Evolutionary conservation across 306 rosid genomes (phyloP), one percentile per base, ranked within the genome.

Genomic region (Erythrophleum fordii): DNA sequence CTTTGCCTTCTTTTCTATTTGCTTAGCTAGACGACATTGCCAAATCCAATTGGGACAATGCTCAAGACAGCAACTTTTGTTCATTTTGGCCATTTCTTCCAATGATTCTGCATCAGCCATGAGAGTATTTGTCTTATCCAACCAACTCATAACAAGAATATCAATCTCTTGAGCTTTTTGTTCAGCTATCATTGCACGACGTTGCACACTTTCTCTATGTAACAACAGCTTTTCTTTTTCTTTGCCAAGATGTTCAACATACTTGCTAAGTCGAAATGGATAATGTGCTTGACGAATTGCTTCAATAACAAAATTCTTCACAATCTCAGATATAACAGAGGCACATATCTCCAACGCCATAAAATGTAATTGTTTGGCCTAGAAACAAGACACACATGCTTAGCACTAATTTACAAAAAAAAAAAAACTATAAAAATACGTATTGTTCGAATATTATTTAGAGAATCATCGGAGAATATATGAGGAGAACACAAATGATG

Each of bases 11-110:
- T 11, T 26, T 61, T 65, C 66, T 28, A 80, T 18, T 22, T 72
- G 67, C 48, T 51, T 80, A 8, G 58, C 67, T 20, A 62, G 16
- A 17, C 5, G 58, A 39, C 34, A 72, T 48, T 55, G 61, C 60
- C 77, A 69, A 42, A 58, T 3, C 82, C 77, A 79, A 44, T 79
- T 56, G 1, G 83, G 78, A 52, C 58, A 80, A 0, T 9, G 64
- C 3, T 9, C 68, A 35, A 72, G 14, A 52, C 78, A 80, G 3
- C 11, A 72, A 7, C 11, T 80, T 55, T 16, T 13, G 18, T n/a
- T 61, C 2, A 14, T 23, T 11, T 61, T 48, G 2, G 68, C 66
- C 26, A 34, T 17, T 48, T 11, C 28, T 0, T 72, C 73, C 23
- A 80, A 12, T 14, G 48, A 1, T 1, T 34, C 25, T 45, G 37